phyloP scores from a whole-genome alignment of 2,329 filamentous ascomycete genomes.

The Fusarium nygamai region DNA sequence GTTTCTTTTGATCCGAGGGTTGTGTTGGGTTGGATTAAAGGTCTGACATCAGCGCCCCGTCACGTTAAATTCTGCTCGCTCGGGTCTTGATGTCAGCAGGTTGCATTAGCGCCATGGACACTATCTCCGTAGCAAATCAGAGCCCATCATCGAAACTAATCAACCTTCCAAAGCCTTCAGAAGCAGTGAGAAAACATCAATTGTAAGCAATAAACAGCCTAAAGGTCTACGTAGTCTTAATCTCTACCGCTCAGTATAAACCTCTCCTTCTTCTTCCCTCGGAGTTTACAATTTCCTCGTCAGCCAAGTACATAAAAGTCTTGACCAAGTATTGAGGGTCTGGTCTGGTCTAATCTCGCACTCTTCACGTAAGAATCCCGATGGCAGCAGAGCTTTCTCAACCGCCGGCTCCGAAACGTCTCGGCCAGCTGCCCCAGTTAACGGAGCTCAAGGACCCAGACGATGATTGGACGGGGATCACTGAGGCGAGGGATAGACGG shows the following conservation, averaged over 20 bases:
- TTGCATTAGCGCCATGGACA: constrained; percentile 36
- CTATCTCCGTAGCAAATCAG: not conserved
- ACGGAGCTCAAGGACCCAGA: constrained; percentile 26
- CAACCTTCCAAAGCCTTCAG: not conserved
- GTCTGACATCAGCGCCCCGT: constrained; percentile 28
- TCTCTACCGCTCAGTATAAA: not conserved
- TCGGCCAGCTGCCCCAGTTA: constrained; percentile 20
- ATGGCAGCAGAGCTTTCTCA: constrained; percentile 18
- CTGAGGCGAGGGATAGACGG: constrained; percentile 34
- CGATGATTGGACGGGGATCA: constrained; percentile 40
- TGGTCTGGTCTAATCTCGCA: constrained; percentile 4
- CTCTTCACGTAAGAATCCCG: constrained; percentile 20
- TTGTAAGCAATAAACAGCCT: not conserved
- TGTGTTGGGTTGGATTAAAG: not conserved
- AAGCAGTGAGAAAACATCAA: not conserved
- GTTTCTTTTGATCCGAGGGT: not conserved
- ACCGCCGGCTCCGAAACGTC: constrained; percentile 1
- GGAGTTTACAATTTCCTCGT: not conserved
- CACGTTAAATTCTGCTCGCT: not conserved
- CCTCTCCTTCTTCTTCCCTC: not conserved
- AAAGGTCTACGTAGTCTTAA: not conserved
- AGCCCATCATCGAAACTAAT: not conserved
- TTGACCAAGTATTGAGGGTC: not conserved
- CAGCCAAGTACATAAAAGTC: not conserved
- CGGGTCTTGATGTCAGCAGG: constrained; percentile 30